Evolutionary conservation across 345 rosid species (phyloP).

Genomic region (rapeseed (Brassica napus)): Da-Ae NC_063439.1:24923501-24924000

Average conservation of each 20-base stretch:
- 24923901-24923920: constrained; percentile 89
- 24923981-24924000: constrained; percentile 65
- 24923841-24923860: not conserved
- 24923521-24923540: constrained; percentile 75
- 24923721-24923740: constrained; percentile 75
- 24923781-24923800: constrained; percentile 50
- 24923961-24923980: constrained; percentile 77
- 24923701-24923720: constrained; percentile 57
- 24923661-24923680: not conserved
- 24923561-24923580: constrained; percentile 81
- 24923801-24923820: constrained; percentile 16
- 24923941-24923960: constrained; percentile 77
- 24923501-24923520: constrained; percentile 92
- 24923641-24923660: not conserved
- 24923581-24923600: constrained; percentile 95
- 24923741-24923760: constrained; percentile 78
- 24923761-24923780: constrained; percentile 70
- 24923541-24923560: constrained; percentile 91
- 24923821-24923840: constrained; percentile 2
- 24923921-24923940: constrained; percentile 89
- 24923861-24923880: constrained; percentile 11
- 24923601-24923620: constrained; percentile 88
- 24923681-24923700: constrained; percentile 1
- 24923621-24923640: constrained; percentile 40
- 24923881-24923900: constrained; percentile 86